Base-by-base conservation (phyloP, 1,284 basidiomycete genomes). In the Rhodotorula sp. region DNA sequence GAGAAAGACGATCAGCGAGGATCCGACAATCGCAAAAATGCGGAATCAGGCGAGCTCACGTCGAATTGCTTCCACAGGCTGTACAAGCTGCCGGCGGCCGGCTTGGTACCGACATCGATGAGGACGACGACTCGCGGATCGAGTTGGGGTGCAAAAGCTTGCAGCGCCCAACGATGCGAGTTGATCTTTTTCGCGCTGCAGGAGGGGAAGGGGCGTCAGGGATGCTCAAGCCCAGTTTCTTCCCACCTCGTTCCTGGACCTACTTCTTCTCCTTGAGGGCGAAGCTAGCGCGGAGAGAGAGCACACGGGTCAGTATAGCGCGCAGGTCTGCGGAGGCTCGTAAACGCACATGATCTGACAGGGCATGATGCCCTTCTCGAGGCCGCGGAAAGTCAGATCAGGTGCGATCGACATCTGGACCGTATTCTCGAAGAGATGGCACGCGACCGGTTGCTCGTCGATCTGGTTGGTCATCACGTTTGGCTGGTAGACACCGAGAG, bases 61-160 rank as follows among this genome's bases (percentile, higher is more conserved):
- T 97, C 94, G 74, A 98, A 97, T 6, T 92, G 86, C 81, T 98
- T 97, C 95, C 95, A 98, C 6, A 98, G 85, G 72, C 90, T 87
- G 80, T 98, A 64, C 6, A 64, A 33, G 62, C 90, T 91, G 74
- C 90, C 93, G 64, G 87, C 87, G 2, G 86, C 87, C 0, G 95
- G 95, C 37, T 88, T 86, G 7, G 95, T 98, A 1, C 95, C 95
- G 5, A 98, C 96, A 76, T 99, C 95, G 60, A 99, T 80, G 53
- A 96, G 83, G 6, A 95, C 87, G 76, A 91, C 93, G 5, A 96
- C 87, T 77, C 95, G 95, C 7, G 93, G 93, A 86, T 92, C 75
- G 26, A 80, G 73, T 22, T 78, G 68, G 2, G 78, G 78, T 20
- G 76, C 76, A 61, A 96, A 95, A 0, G 92, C 94, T 79, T 95